Evolutionary conservation across 352 stramenopile species (phyloP).

Genomic region (Elongisporangium senticosum): DNA sequence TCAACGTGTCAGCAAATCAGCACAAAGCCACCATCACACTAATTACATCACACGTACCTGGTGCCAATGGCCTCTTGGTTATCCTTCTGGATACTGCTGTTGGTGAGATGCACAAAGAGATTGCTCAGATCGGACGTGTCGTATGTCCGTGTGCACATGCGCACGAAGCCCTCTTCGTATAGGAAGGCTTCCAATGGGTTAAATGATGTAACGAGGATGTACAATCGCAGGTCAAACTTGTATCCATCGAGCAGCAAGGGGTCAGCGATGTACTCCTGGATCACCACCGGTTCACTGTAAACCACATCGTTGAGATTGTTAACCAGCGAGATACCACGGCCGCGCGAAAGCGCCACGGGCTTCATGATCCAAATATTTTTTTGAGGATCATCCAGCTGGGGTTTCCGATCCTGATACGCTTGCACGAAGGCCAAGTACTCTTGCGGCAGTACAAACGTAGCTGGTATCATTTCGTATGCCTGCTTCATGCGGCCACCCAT

Average conservation of each 20-base stretch:
- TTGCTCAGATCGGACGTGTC: slow-evolving; percentile 64
- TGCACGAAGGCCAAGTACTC: slow-evolving; percentile 90
- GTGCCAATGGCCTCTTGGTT: slow-evolving; percentile 46
- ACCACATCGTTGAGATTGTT: slow-evolving; percentile 82
- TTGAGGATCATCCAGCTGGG: background rate
- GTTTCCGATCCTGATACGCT: slow-evolving; percentile 59
- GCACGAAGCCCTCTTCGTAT: slow-evolving; percentile 91
- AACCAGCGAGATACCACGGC: slow-evolving; percentile 91
- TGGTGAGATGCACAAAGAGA: slow-evolving; percentile 92
- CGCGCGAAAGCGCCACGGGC: slow-evolving; percentile 86
- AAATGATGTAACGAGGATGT: slow-evolving; percentile 94
- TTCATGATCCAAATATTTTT: slow-evolving; percentile 95
- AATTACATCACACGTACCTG: slow-evolving; percentile 4
- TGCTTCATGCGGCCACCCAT: slow-evolving; percentile 43
- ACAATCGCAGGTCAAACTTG: slow-evolving; percentile 91
- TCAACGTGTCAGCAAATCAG: slow-evolving; percentile 2
- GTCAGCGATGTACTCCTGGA: slow-evolving; percentile 88
- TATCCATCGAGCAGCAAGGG: slow-evolving; percentile 86
- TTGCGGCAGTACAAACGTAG: slow-evolving; percentile 91
- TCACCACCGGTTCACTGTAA: slow-evolving; percentile 85
- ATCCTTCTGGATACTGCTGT: slow-evolving; percentile 92
- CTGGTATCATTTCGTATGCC: slow-evolving; percentile 87
- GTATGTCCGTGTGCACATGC: slow-evolving; percentile 86
- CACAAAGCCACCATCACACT: slow-evolving; percentile 4
- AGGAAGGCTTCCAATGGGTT: slow-evolving; percentile 91